Evolutionary conservation across 495 filamentous ascomycete genomes (phyloP), one percentile per base, ranked within the genome.

Genomic region (Pyrenula aspistea): DNA sequence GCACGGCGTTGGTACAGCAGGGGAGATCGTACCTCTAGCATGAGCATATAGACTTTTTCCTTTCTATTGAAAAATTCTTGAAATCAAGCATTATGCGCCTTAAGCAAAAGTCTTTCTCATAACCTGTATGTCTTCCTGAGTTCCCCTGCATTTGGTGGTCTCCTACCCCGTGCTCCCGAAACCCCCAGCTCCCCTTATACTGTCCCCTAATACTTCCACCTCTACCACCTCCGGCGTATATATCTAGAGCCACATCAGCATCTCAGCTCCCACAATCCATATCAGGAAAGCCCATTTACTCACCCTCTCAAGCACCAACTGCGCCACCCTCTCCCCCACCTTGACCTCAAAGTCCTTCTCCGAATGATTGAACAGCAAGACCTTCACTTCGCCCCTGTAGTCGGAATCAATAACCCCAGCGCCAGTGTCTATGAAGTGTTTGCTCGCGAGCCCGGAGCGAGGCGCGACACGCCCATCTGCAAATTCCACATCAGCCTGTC

Each of bases 321-420:
- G 93, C 56, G 93, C 93, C 63, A 97, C 73, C 47, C 93, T 82
- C 66, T 98, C 92, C 22, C 92, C 91, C 64, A 82, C 83, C 69
- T 84, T 84, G 59, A 98, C 78, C 54, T 77, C 74, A 63, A 93
- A 97, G 63, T 96, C 91, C 20, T 71, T 74, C 12, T 93, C 91
- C 12, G 76, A 77, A 71, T 94, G 86, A 76, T 98, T 98, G 66
- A 96, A 96, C 47, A 98, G 78, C 62, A 98, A 75, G 21, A 98
- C 86, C 77, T 91, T 95, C 60, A 98, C 85, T 59, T 86, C 87
- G 19, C 93, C 93, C 22, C 93, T 82, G 76, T 98, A 98, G 68
- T 98, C 93, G 8, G 91, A 89, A 73, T 98, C 93, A 65, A 98
- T 95, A 54, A 98, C 93, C 25, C 93, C 93, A 1, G 93, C 93